Evolutionary conservation across 331 rosid species (phyloP).

Genomic region (Pyracantha coccinea): DNA sequence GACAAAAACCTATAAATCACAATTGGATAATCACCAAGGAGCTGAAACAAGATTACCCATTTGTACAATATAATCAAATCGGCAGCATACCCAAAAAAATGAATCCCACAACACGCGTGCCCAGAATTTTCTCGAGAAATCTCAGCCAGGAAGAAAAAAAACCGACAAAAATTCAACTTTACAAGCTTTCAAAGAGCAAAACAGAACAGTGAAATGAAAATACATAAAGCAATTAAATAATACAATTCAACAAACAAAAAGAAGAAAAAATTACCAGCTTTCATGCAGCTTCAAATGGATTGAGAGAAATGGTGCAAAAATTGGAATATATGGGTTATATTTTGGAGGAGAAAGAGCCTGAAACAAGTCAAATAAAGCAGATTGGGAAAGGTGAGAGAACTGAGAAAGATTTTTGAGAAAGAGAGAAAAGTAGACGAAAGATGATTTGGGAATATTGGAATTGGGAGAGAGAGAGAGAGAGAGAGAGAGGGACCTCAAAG

Average conservation of each 20-base stretch:
- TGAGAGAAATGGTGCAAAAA: slow-evolving; percentile 20
- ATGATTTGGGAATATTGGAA: slow-evolving; percentile 2
- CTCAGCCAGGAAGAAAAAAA: not conserved
- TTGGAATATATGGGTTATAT: slow-evolving; percentile 31
- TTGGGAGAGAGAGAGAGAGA: slow-evolving; percentile 9
- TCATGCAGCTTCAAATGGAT: slow-evolving; percentile 36
- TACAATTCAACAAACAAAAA: too few relatives aligned
- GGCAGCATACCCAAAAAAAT: not conserved
- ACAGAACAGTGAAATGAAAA: slow-evolving; percentile 5
- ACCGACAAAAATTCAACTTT: not conserved
- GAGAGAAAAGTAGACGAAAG: not conserved
- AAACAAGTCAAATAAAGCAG: slow-evolving; percentile 67
- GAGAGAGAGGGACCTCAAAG: not conserved
- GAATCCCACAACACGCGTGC: slow-evolving; percentile 2
- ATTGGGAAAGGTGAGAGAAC: slow-evolving; percentile 33
- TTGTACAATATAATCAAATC: slow-evolving; percentile 1
- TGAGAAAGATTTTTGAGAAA: not conserved
- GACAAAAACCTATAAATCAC: not conserved
- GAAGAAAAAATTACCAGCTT: slow-evolving; percentile 31
- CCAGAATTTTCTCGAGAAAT: not conserved
- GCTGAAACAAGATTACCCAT: not conserved
- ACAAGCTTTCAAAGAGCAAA: not conserved
- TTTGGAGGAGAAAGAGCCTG: slow-evolving; percentile 27
- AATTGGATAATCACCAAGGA: not conserved
- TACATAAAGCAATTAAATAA: not conserved